These are phyloP conservation scores for Stemphylium vesicarium DNA, from an alignment of 2,329 filamentous ascomycete genomes.

Conservation along the genomic window DNA sequence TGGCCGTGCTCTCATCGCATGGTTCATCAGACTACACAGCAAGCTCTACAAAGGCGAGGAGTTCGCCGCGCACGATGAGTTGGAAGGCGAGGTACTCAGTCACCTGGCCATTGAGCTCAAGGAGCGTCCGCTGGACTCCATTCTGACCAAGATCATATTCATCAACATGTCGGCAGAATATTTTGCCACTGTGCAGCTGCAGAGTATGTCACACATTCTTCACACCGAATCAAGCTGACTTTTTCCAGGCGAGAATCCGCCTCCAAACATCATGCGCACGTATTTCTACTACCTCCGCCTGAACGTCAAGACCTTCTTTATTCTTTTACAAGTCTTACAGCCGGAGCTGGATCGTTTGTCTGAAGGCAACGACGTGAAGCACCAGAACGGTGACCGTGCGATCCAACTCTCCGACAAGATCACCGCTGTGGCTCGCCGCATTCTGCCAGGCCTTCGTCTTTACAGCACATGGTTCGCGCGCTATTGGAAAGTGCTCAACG, in stretches of 20 bases:
- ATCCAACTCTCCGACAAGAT: constrained; percentile 58
- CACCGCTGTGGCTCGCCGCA: constrained; percentile 64
- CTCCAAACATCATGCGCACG: constrained; percentile 47
- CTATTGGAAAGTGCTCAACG: constrained; percentile 61
- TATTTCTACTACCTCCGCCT: constrained; percentile 73
- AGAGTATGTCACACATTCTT: constrained; percentile 53
- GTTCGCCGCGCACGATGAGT: constrained; percentile 76
- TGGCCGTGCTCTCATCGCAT: constrained; percentile 71
- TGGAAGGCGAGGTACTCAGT: constrained; percentile 84
- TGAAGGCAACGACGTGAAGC: constrained; percentile 54
- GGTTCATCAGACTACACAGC: constrained; percentile 87
- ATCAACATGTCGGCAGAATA: constrained; percentile 87
- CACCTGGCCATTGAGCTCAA: constrained; percentile 77
- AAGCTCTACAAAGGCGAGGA: constrained; percentile 79
- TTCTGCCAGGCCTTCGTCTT: constrained; percentile 68
- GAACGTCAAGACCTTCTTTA: constrained; percentile 78
- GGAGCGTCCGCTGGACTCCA: constrained; percentile 67
- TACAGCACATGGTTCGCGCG: constrained; percentile 72
- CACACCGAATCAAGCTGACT: constrained; percentile 16
- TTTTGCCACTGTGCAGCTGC: constrained; percentile 67
- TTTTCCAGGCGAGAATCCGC: constrained; percentile 28
- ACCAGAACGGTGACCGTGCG: constrained; percentile 42
- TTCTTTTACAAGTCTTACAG: constrained; percentile 72
- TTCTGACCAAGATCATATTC: constrained; percentile 79
- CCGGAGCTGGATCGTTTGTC: constrained; percentile 70